Conservation (phyloP, 1,284 basidiomycete genomes). For the Rhodotorula mucilaginosa region DNA sequence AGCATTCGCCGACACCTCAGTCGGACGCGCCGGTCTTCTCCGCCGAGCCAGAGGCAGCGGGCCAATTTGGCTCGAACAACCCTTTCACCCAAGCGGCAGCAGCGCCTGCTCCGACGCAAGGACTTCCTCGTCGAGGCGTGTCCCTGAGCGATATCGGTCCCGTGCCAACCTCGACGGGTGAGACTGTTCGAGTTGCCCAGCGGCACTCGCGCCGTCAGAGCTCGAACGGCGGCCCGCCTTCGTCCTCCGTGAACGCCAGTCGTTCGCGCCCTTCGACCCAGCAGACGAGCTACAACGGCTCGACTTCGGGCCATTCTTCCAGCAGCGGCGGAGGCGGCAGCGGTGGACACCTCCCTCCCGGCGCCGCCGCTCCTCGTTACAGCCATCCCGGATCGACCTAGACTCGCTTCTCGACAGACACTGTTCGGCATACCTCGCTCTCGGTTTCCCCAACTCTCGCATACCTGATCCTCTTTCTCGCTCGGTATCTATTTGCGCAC, state of each 20-base stretch:
- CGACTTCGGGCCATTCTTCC: conserved; percentile 1
- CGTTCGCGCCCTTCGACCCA: conserved; percentile 13
- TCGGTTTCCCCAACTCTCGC: not conserved
- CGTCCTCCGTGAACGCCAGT: not conserved
- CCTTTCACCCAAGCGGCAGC: conserved; percentile 29
- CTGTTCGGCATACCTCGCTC: not conserved
- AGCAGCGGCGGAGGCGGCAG: conserved; percentile 4
- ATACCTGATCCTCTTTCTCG: not conserved
- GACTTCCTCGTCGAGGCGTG: conserved; percentile 56
- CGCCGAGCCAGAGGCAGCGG: conserved; percentile 12
- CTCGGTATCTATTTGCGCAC: not conserved
- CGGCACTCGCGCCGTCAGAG: conserved; percentile 15
- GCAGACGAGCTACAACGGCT: not conserved
- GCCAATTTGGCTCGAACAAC: conserved; percentile 42
- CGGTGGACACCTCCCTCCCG: conserved; percentile 24
- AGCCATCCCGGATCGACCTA: not conserved
- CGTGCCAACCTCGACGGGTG: conserved; percentile 62
- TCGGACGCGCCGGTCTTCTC: conserved; percentile 7
- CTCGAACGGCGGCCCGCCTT: not conserved
- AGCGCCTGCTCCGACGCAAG: not conserved
- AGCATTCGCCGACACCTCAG: conserved; percentile 19
- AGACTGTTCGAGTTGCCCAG: conserved; percentile 52
- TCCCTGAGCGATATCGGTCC: conserved; percentile 74
- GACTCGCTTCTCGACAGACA: conserved; percentile 1
- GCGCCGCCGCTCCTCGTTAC: conserved; percentile 32